Conservation (phyloP, 768 basidiomycete species). For the Termitomyces titanicus region DNA sequence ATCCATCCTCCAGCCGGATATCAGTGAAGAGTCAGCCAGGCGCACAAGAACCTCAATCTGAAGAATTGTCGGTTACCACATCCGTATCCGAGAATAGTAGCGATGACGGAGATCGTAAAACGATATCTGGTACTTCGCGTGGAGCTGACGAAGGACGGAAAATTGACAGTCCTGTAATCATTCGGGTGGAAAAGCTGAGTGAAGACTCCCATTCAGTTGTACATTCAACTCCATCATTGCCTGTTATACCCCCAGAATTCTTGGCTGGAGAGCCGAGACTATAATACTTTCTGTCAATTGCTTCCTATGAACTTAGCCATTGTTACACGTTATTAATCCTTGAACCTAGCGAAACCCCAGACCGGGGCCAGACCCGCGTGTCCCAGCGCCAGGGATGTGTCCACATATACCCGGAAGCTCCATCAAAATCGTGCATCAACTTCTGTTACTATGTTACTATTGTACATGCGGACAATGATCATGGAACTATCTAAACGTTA, state of each 20-base stretch:
- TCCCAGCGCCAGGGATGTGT: too few relatives aligned
- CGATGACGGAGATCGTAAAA: constrained; percentile 42
- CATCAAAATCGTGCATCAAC: constrained; percentile 15
- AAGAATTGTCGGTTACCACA: constrained; percentile 9
- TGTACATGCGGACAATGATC: too few relatives aligned
- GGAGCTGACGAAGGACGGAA: constrained; percentile 5
- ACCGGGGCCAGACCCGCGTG: not conserved
- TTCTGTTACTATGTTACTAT: too few relatives aligned
- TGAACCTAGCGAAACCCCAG: not conserved
- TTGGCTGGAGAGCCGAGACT: not conserved
- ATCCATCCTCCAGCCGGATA: constrained; percentile 44
- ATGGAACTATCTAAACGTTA: too few relatives aligned
- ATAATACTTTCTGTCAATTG: not conserved
- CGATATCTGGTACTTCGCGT: constrained; percentile 24
- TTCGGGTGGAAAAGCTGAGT: constrained; percentile 8
- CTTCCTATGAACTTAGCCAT: not conserved
- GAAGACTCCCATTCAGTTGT: constrained; percentile 2
- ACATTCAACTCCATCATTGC: constrained; percentile 3
- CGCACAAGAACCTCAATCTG: constrained; percentile 12
- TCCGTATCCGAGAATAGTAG: constrained; percentile 15
- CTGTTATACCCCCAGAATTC: not conserved
- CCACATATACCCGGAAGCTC: too few relatives aligned
- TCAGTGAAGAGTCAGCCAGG: constrained; percentile 11
- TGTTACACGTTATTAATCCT: not conserved
- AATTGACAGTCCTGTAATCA: not conserved